Conservation (phyloP, 148 eudicot species). For the Talinum fruticosum region DNA sequence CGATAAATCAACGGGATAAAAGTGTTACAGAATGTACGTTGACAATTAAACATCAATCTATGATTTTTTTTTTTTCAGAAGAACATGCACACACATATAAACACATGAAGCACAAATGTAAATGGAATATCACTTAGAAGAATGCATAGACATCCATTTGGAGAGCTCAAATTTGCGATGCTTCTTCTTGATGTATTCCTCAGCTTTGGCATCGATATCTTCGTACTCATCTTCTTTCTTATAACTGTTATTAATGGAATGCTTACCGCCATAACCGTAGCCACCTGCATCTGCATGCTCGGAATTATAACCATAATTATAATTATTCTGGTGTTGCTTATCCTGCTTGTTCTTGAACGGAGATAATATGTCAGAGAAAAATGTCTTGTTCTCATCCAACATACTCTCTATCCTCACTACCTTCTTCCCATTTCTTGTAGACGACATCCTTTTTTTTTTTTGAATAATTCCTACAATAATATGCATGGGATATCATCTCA, state of each 20-base stretch:
- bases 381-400: conserved; percentile 23
- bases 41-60: conserved; percentile 1
- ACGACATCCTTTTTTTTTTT: conserved; percentile 11
- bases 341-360: conserved; percentile 10
- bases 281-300: no score
- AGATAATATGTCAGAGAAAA: conserved; percentile 18
- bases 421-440: conserved; percentile 6
- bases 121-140: background rate
- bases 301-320: background rate
- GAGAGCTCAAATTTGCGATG: conserved; percentile 24
- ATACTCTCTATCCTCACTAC: conserved; percentile 13
- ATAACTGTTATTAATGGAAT: background rate
- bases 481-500: background rate
- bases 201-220: conserved; percentile 23
- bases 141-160: conserved; percentile 21
- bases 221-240: background rate
- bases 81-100: background rate
- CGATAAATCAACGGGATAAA: no score
- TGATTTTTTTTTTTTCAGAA: background rate
- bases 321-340: background rate
- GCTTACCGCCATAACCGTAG: background rate
- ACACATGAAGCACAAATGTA: background rate
- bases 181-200: conserved; percentile 18
- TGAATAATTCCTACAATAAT: background rate
- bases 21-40: no score